Evolutionary conservation across 306 rosid species (phyloP).

Genomic region (Spatholobus suberectus): DNA sequence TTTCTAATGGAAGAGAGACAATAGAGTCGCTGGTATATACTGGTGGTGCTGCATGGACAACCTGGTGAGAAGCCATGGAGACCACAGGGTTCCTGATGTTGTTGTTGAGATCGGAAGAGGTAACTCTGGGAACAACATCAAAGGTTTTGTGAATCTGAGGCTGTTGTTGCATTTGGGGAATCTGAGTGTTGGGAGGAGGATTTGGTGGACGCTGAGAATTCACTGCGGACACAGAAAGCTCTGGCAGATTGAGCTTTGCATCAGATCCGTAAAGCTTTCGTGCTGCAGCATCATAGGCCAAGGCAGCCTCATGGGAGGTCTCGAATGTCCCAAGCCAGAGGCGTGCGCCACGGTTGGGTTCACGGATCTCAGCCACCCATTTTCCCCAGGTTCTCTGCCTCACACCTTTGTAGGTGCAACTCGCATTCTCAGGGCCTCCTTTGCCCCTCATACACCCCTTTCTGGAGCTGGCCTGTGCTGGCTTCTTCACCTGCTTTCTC

Average conservation of each 20-base stretch:
- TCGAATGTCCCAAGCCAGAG: constrained; percentile 96
- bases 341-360: constrained; percentile 91
- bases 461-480: constrained; percentile 75
- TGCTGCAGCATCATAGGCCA: constrained; percentile 87
- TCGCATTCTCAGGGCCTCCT: constrained; percentile 92
- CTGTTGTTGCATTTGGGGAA: constrained; percentile 6
- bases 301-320: constrained; percentile 83
- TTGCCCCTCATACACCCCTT: constrained; percentile 97
- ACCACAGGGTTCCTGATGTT: neutral
- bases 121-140: neutral
- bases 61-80: constrained; percentile 8
- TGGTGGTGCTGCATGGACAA: neutral
- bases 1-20: constrained; percentile 27
- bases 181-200: neutral
- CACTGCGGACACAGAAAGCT: neutral
- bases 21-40: neutral
- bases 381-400: constrained; percentile 98
- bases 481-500: constrained; percentile 46
- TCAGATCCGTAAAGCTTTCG: constrained; percentile 78
- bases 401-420: constrained; percentile 90
- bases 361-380: constrained; percentile 99
- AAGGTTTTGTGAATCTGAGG: neutral
- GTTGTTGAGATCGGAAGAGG: neutral
- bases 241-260: constrained; percentile 80
- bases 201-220: neutral